Evolutionary conservation across 2,329 filamentous ascomycete species (phyloP).

Genomic region (Colletotrichum tanaceti): DNA sequence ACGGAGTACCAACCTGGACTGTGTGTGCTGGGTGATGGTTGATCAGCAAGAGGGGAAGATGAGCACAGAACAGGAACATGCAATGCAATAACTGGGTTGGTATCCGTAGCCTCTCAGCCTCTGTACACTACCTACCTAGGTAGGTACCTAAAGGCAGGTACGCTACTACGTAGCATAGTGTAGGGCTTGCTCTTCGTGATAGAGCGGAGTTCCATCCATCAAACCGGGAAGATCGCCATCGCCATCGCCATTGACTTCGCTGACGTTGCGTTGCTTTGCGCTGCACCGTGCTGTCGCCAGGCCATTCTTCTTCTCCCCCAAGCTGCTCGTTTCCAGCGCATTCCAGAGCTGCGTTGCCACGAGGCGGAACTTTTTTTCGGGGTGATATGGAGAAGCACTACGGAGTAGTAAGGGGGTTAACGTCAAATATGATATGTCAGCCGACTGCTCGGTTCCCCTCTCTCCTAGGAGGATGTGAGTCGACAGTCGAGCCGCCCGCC

Average conservation of each 20-base stretch:
- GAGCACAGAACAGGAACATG: constrained; percentile 7
- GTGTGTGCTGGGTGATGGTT: background rate
- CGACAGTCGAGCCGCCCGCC: constrained; percentile 3
- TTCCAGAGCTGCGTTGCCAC: constrained; percentile 27
- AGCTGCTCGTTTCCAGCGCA: constrained; percentile 31
- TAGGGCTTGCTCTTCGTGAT: background rate
- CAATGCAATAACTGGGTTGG: background rate
- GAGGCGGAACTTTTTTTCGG: constrained; percentile 26
- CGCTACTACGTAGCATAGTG: no score
- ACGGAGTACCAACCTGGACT: no score
- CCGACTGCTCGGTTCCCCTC: background rate
- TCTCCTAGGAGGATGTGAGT: background rate
- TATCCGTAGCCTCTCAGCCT: no score
- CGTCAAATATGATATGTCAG: constrained; percentile 28
- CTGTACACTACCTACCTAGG: no score
- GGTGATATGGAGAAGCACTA: background rate
- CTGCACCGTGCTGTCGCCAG: constrained; percentile 14
- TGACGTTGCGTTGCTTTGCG: background rate
- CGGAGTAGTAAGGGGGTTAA: background rate
- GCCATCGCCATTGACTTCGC: background rate
- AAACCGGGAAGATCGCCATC: background rate
- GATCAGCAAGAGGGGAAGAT: constrained; percentile 23
- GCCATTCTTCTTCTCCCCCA: background rate
- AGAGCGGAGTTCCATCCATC: constrained; percentile 32
- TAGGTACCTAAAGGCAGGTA: no score